A percentile compares a stretch with the other conserved stretches of the same genome.
Conservation (phyloP, 2,329 filamentous ascomycete genomes). For the Trichoderma harzianum region DNA sequence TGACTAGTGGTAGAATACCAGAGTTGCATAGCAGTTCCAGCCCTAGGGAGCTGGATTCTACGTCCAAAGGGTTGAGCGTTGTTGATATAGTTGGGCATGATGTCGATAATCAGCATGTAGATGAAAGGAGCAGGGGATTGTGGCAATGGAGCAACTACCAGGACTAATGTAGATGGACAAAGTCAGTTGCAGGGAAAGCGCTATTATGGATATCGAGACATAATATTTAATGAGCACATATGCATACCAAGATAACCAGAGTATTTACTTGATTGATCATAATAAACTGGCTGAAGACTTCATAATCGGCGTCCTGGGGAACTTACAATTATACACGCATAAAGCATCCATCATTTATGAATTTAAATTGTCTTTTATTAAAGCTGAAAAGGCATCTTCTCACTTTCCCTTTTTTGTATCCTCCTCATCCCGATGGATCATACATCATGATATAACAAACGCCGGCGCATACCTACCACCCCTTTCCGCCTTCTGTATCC, state of each 20-base stretch:
- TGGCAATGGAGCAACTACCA: background rate
- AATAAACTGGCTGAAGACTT: too few species aligned
- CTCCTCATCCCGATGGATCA: slow-evolving; percentile 3
- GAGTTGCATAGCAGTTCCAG: background rate
- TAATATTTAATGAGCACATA: background rate
- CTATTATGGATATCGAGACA: background rate
- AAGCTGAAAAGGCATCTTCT: background rate
- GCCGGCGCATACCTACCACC: slow-evolving; percentile 17
- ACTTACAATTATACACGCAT: too few species aligned
- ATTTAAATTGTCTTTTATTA: background rate
- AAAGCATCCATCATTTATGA: background rate
- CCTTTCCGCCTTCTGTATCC: background rate
- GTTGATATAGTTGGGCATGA: background rate
- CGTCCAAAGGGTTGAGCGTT: accelerated
- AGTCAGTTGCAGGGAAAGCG: background rate
- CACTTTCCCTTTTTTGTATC: background rate
- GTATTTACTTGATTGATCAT: too few species aligned
- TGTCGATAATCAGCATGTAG: background rate
- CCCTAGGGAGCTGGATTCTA: background rate
- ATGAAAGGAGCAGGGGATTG: background rate
- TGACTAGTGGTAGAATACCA: background rate
- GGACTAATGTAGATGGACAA: background rate
- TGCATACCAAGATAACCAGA: background rate
- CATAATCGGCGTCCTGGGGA: background rate
- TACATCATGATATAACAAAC: slow-evolving; percentile 24